A percentile compares a stretch with the other conserved stretches of the same genome.
Evolutionary conservation across 805 yeast genomes (phyloP).

Genomic region (Pichia cephalocereana): DNA sequence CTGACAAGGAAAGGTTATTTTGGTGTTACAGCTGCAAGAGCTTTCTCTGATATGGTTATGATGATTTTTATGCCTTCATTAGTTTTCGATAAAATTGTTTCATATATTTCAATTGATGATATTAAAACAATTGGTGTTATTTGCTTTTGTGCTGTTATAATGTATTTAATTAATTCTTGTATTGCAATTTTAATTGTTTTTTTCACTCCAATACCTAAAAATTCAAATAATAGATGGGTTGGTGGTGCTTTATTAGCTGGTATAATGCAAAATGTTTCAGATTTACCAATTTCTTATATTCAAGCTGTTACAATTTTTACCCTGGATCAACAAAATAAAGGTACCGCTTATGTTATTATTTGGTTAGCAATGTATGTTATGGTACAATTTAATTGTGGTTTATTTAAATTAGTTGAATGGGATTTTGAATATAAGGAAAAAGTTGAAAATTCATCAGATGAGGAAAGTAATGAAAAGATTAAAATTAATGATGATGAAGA

Average conservation of each 20-base stretch:
- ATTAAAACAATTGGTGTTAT: conserved; percentile 64
- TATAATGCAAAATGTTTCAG: conserved; percentile 65
- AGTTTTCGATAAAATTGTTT: conserved; percentile 53
- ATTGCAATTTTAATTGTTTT: conserved; percentile 31
- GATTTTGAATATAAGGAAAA: conserved; percentile 34
- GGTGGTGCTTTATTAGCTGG: conserved; percentile 68
- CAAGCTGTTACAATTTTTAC: conserved; percentile 48
- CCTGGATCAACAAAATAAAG: conserved; percentile 25
- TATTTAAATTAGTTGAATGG: conserved; percentile 39
- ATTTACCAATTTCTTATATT: conserved; percentile 67
- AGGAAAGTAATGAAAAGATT: not conserved
- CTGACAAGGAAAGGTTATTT: conserved; percentile 51
- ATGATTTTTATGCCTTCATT: conserved; percentile 58
- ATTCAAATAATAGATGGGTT: conserved; percentile 38
- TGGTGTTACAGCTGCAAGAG: conserved; percentile 52
- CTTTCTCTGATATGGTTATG: conserved; percentile 55
- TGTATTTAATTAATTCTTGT: conserved; percentile 41
- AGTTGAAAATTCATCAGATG: conserved; percentile 1
- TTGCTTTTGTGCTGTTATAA: conserved; percentile 39
- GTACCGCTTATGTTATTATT: conserved; percentile 49
- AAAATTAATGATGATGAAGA: not conserved
- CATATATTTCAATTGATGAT: conserved; percentile 51
- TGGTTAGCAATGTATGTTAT: conserved; percentile 45
- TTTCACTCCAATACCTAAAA: conserved; percentile 42
- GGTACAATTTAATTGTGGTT: conserved; percentile 45